Base-by-base conservation (phyloP, 441 rosid species). In the Adansonia rubrostipa region DNA sequence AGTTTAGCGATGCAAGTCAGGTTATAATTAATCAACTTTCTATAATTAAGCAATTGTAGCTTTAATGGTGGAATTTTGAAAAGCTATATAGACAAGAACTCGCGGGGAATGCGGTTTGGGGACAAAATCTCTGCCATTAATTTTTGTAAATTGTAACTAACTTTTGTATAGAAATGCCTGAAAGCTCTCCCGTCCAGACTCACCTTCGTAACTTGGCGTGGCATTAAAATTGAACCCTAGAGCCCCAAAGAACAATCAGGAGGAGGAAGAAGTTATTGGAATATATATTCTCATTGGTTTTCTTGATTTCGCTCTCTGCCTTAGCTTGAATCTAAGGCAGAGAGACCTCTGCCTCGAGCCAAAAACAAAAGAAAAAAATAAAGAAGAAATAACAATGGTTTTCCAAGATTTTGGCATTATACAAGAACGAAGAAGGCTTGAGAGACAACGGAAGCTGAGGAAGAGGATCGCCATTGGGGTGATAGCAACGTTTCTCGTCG, bases 341-440 rank as follows among this genome's bases (percentile, higher is more conserved):
- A 83, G 95, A 84, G 84, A 81, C 60, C 77, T 83, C 87, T 84
- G 85, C 87, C 86, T 71, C 72, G 57, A 53, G 7, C 9, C 5
- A 9, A 9, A 1, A 62, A 4, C 5, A 40, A 40, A 40, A 40
- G 0, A 40, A 28, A 28, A 28, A 28, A 28, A 28, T 28, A 28
- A 28, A 2, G 33, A 28, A 28, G 33, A 28, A 28, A 28, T 1
- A 5, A 66, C 60, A 58, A 86, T 92, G 96, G 98, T 75, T 9
- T 94, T 94, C 82, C 94, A 94, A 53, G 98, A 92, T 82, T 94
- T 94, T 36, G 96, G 90, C 79, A 79, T 78, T 47, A 81, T 92
- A 64, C 89, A 93, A 9, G 93, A 92, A 76, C 87, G 92, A 60
- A 86, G 94, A 71, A 84, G 80, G 74, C 83, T 82, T 6, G 88